phyloP scores from a whole-genome alignment of 176 grass and related monocot species.

The Poa pratensis region DNA sequence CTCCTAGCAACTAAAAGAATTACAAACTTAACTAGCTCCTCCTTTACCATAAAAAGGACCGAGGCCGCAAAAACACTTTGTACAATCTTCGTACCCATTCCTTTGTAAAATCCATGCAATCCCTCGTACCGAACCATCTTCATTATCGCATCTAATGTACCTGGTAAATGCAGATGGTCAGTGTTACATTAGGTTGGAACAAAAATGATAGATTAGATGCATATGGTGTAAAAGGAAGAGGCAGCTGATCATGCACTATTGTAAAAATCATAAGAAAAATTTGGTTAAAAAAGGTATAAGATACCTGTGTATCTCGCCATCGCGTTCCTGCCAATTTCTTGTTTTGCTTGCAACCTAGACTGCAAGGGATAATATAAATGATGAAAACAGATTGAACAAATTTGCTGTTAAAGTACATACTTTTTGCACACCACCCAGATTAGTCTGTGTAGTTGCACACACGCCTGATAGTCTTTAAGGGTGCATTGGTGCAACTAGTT shows the following conservation, averaged over 20 bases:
- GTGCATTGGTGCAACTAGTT: conserved; percentile 12
- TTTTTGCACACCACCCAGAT: not conserved
- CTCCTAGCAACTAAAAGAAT: conserved; percentile 70
- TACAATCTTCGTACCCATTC: conserved; percentile 99
- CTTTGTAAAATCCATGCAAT: conserved; percentile 85
- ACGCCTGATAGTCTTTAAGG: not conserved
- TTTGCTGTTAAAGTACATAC: not conserved
- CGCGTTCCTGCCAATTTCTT: conserved; percentile 90
- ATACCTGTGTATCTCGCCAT: conserved; percentile 94
- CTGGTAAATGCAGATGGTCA: conserved; percentile 42
- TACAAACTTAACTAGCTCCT: conserved; percentile 84
- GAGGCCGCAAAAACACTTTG: conserved; percentile 97
- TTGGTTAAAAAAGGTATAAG: conserved; percentile 21
- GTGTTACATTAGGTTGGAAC: not conserved
- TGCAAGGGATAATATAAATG: conserved; percentile 52
- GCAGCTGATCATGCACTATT: not conserved
- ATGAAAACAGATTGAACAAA: conserved; percentile 37
- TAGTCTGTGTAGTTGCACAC: not conserved
- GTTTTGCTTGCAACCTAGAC: conserved; percentile 99
- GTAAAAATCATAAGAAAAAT: conserved; percentile 19
- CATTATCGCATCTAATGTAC: conserved; percentile 91
- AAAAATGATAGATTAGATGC: not conserved
- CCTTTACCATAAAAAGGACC: conserved; percentile 97
- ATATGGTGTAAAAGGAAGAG: conserved; percentile 8
- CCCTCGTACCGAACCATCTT: conserved; percentile 97